These are phyloP conservation scores for Filobasidium uniguttulatum DNA, from an alignment of 1,284 basidiomycete genomes.

Conservation along the genomic window DNA sequence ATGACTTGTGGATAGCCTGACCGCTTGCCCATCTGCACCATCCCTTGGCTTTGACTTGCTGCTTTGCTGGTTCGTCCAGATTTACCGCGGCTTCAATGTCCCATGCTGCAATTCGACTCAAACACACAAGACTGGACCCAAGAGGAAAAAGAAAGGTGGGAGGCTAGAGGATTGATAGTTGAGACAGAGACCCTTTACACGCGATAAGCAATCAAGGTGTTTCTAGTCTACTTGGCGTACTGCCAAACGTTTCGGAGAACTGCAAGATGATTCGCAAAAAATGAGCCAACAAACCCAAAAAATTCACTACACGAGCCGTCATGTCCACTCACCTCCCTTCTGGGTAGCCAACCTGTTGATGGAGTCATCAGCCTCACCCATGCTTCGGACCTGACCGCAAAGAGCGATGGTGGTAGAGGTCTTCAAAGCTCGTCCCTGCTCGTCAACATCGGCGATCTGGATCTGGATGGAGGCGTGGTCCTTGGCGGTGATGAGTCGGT, in stretches of 20 bases:
- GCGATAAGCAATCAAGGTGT: background rate
- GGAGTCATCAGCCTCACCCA: conserved; percentile 93
- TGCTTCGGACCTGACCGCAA: conserved; percentile 81
- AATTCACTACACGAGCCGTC: background rate
- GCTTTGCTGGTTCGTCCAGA: too few species aligned
- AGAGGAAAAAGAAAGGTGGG: too few species aligned
- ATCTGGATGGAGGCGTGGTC: conserved; percentile 98
- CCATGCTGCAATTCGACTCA: too few species aligned
- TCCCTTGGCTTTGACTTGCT: too few species aligned
- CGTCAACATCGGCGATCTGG: conserved; percentile 86
- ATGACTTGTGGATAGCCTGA: too few species aligned
- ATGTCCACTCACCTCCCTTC: conserved; percentile 68
- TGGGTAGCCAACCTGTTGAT: conserved; percentile 92
- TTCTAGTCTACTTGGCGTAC: conserved; percentile 12
- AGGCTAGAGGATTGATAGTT: too few species aligned
- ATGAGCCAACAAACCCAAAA: background rate
- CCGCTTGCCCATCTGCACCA: too few species aligned
- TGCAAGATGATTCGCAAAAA: too few species aligned
- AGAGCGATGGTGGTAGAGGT: conserved; percentile 83
- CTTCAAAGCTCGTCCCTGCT: conserved; percentile 71
- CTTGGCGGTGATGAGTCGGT: conserved; percentile 94
- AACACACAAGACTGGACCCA: too few species aligned
- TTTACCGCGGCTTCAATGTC: too few species aligned
- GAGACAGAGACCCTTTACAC: too few species aligned
- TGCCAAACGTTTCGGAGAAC: conserved; percentile 15